Evolutionary conservation across 139 green algal species (phyloP).

Genomic region (Spirogloea muscicola): DNA sequence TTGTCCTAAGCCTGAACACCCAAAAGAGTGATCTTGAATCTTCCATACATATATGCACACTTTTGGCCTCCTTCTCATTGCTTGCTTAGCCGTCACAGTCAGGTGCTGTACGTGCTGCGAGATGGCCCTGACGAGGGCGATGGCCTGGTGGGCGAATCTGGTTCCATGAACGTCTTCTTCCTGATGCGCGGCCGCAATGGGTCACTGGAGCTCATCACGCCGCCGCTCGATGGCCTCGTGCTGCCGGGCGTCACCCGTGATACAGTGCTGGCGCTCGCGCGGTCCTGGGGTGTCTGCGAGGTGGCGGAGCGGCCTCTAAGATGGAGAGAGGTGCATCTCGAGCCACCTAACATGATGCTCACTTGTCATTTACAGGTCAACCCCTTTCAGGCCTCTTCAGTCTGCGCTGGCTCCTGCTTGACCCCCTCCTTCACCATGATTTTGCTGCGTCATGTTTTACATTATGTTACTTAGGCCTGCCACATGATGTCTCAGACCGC

Average conservation of each 20-base stretch:
- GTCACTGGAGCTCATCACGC: constrained; percentile 70
- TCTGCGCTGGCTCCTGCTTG: no score
- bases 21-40: no score
- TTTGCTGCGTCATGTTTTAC: no score
- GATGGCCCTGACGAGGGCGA: constrained; percentile 4
- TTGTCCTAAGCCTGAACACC: no score
- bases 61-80: not conserved
- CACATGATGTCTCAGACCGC: no score
- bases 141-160: constrained; percentile 52
- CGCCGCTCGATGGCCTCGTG: constrained; percentile 72
- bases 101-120: constrained; percentile 47
- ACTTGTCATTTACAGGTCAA: no score
- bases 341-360: no score
- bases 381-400: no score
- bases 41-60: no score
- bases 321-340: constrained; percentile 27
- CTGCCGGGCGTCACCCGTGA: constrained; percentile 75
- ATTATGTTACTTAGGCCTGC: no score
- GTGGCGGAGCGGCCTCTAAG: constrained; percentile 57
- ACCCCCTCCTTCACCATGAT: no score
- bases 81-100: not conserved
- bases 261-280: constrained; percentile 58
- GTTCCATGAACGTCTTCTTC: constrained; percentile 86
- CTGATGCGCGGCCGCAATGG: constrained; percentile 61
- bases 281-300: constrained; percentile 56